Conservation (phyloP, 2,329 filamentous ascomycete genomes). For the Chlorencoelia australis region DNA sequence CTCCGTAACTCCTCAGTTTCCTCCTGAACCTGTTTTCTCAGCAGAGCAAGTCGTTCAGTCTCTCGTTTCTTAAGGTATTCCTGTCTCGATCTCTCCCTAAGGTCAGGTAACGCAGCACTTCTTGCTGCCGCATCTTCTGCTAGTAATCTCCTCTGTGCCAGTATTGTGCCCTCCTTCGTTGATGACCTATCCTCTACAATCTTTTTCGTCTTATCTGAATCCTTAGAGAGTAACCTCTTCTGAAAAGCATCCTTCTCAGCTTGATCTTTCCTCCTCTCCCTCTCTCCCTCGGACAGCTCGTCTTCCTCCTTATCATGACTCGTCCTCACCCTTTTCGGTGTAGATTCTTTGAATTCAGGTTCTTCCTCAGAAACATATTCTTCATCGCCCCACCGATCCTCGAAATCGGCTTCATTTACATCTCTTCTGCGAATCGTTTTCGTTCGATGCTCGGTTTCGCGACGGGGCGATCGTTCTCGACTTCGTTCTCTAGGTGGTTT, state of each 20-base stretch:
- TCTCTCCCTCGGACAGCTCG: slow-evolving; percentile 52
- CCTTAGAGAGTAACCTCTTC: slow-evolving; percentile 62
- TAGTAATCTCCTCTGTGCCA: slow-evolving; percentile 50
- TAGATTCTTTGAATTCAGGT: slow-evolving; percentile 56
- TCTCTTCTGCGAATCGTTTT: slow-evolving; percentile 42
- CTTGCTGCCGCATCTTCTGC: slow-evolving; percentile 59
- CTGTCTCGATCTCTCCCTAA: slow-evolving; percentile 77
- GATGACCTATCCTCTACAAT: slow-evolving; percentile 48
- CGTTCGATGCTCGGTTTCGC: slow-evolving; percentile 31
- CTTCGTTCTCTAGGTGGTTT: slow-evolving; percentile 29
- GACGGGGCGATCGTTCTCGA: slow-evolving; percentile 25
- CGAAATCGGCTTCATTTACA: slow-evolving; percentile 50
- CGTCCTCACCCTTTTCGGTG: slow-evolving; percentile 60
- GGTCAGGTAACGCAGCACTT: slow-evolving; percentile 64
- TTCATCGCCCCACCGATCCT: slow-evolving; percentile 76
- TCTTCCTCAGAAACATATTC: slow-evolving; percentile 44
- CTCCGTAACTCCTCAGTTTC: slow-evolving; percentile 73
- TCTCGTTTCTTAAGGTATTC: slow-evolving; percentile 92
- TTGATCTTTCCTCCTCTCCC: slow-evolving; percentile 53
- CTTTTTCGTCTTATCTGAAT: slow-evolving; percentile 61
- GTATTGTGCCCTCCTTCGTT: slow-evolving; percentile 44
- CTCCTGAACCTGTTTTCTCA: slow-evolving; percentile 83
- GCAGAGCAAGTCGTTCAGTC: slow-evolving; percentile 70
- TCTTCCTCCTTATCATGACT: slow-evolving; percentile 42
- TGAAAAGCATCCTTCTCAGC: slow-evolving; percentile 72